phyloP scores from a whole-genome alignment of 1,284 basidiomycete genomes.

The Wolfiporia cocos region DNA sequence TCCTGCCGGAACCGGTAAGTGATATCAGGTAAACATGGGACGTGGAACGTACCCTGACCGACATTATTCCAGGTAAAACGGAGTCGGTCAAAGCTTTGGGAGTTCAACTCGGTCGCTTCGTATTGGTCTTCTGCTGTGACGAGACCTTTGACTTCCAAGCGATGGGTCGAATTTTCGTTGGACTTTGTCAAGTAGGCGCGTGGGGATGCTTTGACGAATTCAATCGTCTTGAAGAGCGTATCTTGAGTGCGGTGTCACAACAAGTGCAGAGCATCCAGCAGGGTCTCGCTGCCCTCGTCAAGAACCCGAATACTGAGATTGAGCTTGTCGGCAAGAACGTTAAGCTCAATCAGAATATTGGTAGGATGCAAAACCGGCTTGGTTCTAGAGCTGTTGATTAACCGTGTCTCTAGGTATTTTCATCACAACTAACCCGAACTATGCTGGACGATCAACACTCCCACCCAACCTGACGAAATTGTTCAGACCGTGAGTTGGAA shows the following conservation, averaged over 20 bases:
- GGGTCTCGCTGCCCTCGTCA: conserved; percentile 76
- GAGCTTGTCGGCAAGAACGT: conserved; percentile 95
- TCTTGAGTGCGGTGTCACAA: conserved; percentile 96
- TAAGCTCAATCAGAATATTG: conserved; percentile 92
- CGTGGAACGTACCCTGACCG: not conserved
- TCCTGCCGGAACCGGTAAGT: conserved; percentile 89
- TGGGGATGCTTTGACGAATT: conserved; percentile 99
- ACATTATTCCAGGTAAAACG: conserved; percentile 71
- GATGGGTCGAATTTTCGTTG: conserved; percentile 99
- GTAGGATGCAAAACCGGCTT: conserved; percentile 32
- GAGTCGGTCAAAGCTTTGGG: conserved; percentile 99
- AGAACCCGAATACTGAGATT: conserved; percentile 84
- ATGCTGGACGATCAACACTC: conserved; percentile 94
- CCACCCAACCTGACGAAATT: conserved; percentile 96
- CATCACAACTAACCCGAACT: conserved; percentile 97
- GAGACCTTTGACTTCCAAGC: conserved; percentile 99
- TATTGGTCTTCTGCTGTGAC: conserved; percentile 98
- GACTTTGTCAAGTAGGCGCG: conserved; percentile 97
- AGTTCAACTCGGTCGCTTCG: conserved; percentile 95
- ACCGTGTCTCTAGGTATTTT: conserved; percentile 63
- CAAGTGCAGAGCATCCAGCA: conserved; percentile 99
- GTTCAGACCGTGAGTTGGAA: conserved; percentile 74
- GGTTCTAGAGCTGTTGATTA: conserved; percentile 1
- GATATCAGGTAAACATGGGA: not conserved
- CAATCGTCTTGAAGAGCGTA: conserved; percentile 97